A percentile compares a stretch with the other conserved stretches of the same genome.
phyloP scores from a whole-genome alignment of 139 green algal species.

The Mesotaenium endlicherianum region DNA sequence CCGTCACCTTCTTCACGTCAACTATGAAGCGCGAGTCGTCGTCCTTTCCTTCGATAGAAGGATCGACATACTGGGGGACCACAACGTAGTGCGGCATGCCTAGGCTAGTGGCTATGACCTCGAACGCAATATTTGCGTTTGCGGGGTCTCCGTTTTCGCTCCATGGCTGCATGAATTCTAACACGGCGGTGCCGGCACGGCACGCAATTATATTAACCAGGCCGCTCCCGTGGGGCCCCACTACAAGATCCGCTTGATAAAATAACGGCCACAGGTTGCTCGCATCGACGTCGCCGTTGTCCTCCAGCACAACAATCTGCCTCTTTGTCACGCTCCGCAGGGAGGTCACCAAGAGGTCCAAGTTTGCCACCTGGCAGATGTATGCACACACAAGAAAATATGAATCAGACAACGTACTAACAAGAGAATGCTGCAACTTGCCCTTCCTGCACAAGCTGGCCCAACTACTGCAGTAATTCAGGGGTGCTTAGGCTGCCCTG shows the following conservation, averaged over 20 bases:
- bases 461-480: no score
- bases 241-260: slow-evolving; percentile 8
- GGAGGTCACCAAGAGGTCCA: neutral
- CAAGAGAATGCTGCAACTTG: no score
- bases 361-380: neutral
- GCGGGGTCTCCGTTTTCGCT: neutral
- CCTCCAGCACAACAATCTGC: slow-evolving; percentile 6
- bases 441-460: no score
- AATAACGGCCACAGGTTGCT: slow-evolving; percentile 30
- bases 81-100: slow-evolving; percentile 21
- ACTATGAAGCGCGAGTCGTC: neutral
- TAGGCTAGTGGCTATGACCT: slow-evolving; percentile 8
- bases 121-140: slow-evolving; percentile 5
- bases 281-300: slow-evolving; percentile 20
- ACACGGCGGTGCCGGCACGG: slow-evolving; percentile 8
- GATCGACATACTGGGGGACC: slow-evolving; percentile 16
- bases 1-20: no score
- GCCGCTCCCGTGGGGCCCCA: neutral
- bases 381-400: no score
- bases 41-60: neutral
- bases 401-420: no score
- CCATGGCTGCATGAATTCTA: slow-evolving; percentile 46
- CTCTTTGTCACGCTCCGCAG: neutral
- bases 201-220: slow-evolving; percentile 35
- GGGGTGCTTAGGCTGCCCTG: no score